Conservation (phyloP, 495 filamentous ascomycete species). For the Penicillium paradoxum region DNA sequence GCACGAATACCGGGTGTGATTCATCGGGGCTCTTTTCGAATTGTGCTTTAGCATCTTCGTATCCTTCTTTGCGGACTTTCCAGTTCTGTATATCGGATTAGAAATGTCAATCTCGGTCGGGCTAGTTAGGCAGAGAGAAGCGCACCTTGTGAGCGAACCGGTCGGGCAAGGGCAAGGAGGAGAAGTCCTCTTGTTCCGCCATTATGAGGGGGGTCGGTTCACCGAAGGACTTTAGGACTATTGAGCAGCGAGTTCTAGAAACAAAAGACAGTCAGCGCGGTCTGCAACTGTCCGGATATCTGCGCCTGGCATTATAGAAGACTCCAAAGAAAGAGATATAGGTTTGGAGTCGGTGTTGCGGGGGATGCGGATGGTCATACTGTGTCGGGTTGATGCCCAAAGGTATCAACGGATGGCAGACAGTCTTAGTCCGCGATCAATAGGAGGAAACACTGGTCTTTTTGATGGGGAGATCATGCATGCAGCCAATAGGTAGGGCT, state of each 20-base stretch:
- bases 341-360: neutral
- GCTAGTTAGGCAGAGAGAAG: neutral
- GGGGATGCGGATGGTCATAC: neutral
- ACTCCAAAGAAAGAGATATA: neutral
- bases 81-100: constrained; percentile 59
- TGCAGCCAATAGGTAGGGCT: neutral
- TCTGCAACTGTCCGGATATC: neutral
- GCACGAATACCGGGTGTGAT: constrained; percentile 75
- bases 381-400: constrained; percentile 21
- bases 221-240: neutral
- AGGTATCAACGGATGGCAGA: constrained; percentile 6
- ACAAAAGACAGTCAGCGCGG: neutral
- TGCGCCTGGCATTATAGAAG: neutral
- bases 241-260: neutral
- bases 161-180: constrained; percentile 72
- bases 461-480: neutral
- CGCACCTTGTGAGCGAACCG: constrained; percentile 83
- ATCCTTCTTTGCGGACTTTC: constrained; percentile 95
- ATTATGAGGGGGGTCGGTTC: constrained; percentile 24
- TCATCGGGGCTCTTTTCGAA: constrained; percentile 87
- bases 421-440: constrained; percentile 9
- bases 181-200: constrained; percentile 76
- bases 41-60: constrained; percentile 83
- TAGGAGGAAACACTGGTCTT: neutral
- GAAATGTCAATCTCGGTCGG: neutral